A percentile compares a stretch with the other conserved stretches of the same genome.
These are phyloP conservation scores for Collybia mongolica DNA, from an alignment of 768 basidiomycete species.

Conservation along the genomic window DNA sequence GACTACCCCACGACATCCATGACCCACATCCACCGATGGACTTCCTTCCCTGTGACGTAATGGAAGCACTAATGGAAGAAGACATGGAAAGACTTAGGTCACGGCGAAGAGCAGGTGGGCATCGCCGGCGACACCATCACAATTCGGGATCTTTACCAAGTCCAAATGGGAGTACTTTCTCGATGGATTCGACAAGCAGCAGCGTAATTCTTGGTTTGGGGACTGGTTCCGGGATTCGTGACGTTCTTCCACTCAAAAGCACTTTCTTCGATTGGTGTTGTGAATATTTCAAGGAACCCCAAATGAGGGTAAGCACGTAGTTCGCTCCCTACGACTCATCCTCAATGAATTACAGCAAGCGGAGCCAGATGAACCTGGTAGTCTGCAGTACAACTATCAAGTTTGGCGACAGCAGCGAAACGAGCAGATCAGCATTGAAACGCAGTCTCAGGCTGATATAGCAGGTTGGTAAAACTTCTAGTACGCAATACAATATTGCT, in stretches of 20 bases:
- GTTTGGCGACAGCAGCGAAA: conserved; percentile 93
- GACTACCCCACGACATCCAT: conserved; percentile 23
- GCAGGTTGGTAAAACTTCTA: conserved; percentile 56
- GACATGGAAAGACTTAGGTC: conserved; percentile 90
- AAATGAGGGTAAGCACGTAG: conserved; percentile 80
- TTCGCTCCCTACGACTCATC: conserved; percentile 1
- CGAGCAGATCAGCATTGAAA: conserved; percentile 73
- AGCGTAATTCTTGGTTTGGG: conserved; percentile 76
- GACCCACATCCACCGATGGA: conserved; percentile 38
- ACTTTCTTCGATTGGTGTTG: conserved; percentile 94
- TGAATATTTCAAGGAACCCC: conserved; percentile 97
- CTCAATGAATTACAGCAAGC: conserved; percentile 61
- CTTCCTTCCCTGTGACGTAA: conserved; percentile 74
- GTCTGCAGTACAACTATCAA: conserved; percentile 90
- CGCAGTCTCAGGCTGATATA: conserved; percentile 62
- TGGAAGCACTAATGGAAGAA: conserved; percentile 89
- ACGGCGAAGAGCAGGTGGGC: conserved; percentile 46
- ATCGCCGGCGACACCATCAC: conserved; percentile 41
- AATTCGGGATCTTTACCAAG: conserved; percentile 52
- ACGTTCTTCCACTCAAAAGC: conserved; percentile 88
- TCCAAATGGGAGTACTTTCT: conserved; percentile 76
- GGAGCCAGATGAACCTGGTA: conserved; percentile 95
- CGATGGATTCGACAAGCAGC: conserved; percentile 66
- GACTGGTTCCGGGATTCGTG: conserved; percentile 77
- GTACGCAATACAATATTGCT: neutral